phyloP scores from a whole-genome alignment of 768 basidiomycete species.

The Termitomyces sp. region DNA sequence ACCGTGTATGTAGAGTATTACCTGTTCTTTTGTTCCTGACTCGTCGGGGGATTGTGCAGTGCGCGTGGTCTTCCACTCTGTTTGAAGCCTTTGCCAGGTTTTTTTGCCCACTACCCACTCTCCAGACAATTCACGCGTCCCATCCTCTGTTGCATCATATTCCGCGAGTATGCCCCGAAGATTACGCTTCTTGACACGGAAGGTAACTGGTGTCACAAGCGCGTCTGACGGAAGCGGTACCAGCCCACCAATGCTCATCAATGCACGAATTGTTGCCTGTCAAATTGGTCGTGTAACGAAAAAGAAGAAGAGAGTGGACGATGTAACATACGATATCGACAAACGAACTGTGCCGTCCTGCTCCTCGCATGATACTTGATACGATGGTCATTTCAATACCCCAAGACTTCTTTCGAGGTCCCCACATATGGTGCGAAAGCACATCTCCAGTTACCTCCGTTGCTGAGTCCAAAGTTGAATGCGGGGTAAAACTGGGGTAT shows the following conservation, averaged over 20 bases:
- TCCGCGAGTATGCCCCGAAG: conserved; percentile 78
- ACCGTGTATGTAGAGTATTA: conserved; percentile 93
- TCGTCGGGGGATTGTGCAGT: conserved; percentile 12
- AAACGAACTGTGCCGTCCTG: conserved; percentile 75
- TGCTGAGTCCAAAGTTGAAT: conserved; percentile 20
- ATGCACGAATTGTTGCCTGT: conserved; percentile 46
- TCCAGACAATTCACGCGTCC: conserved; percentile 77
- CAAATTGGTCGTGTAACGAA: not conserved
- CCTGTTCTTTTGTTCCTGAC: conserved; percentile 57
- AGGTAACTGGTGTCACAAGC: conserved; percentile 91
- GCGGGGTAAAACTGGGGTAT: not conserved
- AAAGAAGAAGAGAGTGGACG: not conserved
- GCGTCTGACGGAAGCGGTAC: conserved; percentile 90
- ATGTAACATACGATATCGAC: conserved; percentile 69
- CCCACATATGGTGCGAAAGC: conserved; percentile 75
- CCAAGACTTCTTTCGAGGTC: conserved; percentile 89
- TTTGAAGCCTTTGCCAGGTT: conserved; percentile 84
- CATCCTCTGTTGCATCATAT: conserved; percentile 73
- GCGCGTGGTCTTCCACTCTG: conserved; percentile 65
- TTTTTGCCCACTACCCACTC: conserved; percentile 97
- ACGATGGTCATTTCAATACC: conserved; percentile 92
- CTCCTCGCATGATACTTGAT: conserved; percentile 80
- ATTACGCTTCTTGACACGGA: conserved; percentile 67
- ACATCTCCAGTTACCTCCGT: conserved; percentile 62
- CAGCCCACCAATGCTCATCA: conserved; percentile 78